Evolutionary conservation across 768 basidiomycete species (phyloP), one percentile per base, ranked within the genome.

Genomic region (Kwoniella mangroviensis): DNA sequence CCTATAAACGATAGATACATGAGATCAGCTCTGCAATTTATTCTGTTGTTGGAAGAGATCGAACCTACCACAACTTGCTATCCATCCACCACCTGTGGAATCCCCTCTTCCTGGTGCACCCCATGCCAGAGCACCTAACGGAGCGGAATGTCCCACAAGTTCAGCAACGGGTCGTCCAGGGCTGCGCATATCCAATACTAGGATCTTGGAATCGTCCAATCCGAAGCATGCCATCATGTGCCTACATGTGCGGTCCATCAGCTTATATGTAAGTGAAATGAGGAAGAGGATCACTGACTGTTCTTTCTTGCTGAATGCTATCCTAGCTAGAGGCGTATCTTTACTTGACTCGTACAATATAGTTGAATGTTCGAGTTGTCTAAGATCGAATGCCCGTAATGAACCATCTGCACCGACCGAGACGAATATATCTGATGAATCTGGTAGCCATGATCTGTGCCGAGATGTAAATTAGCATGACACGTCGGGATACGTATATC

Each of bases 141-240:
- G 88, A 34, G 87, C 89, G 64, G 89, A 88, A 80, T 98, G 96
- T 19, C 88, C 94, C 72, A 88, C 88, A 21, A 98, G 85, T 83
- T 98, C 95, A 79, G 94, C 91, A 19, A 98, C 94, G 0, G 97
- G 94, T 71, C 92, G 90, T 2, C 97, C 97, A 1, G 97, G 97
- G 83, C 90, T 92, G 63, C 97, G 89, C 92, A 98, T 98, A 78
- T 99, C 97, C 71, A 99, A 85, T 28, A 99, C 92, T 81, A 97
- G 92, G 3, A 97, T 87, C 77, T 94, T 92, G 21, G 87, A 83
- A 59, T 92, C 92, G 79, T 97, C 94, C 87, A 93, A 91, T 78
- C 98, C 96, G 83, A 98, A 97, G 2, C 94, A 96, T 13, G 94
- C 92, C 89, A 99, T 92, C 82, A 96, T 97, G 75, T 97, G 94